Base-by-base conservation (phyloP, 768 basidiomycete genomes). In the Termitomyces eurrhizus region DNA sequence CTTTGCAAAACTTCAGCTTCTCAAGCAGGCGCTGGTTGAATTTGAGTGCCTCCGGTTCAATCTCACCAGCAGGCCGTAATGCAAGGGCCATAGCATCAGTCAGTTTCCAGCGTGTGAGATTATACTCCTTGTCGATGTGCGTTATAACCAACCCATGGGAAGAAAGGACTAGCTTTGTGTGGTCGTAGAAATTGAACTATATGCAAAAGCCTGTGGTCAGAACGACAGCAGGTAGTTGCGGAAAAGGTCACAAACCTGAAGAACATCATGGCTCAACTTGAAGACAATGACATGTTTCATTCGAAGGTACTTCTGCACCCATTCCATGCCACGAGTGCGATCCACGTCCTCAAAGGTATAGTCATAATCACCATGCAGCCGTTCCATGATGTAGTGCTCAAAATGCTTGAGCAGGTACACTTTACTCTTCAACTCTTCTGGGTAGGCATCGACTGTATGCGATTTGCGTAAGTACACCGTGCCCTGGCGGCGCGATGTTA, bases 111-210 rank as follows among this genome's bases (percentile, higher is more conserved):
- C 87, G 85, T 46, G 87, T 86, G 71, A 95, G 74, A 58, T 81
- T 80, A 77, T 93, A 91, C 66, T 87, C 82, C 79, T 93, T 93
- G 82, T 95, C 93, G 68, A 98, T 95, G 73, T 95, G 88, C 3
- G 94, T 93, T 52, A 98, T 80, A 14, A 87, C 73, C 13, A 88
- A 78, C 3, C 92, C 95, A 32, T 87, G 79, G 1, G 87, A 85
- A 18, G 93, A 93, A 54, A 99, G 78, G 60, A 99, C 87, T 62
- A 98, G 77, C 73, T 99, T 98, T 45, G 92, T 89, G 77, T 99
- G 97, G 75, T 98, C 97, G 73, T 92, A 93, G 73, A 98, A 98
- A 79, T 98, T 99, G 83, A 98, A 98, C 96, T 98, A 70, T 2
- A 50, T 29, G 33, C 53, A 62, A 13, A 35, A 24, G 35, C 24